A percentile compares a stretch with the other conserved stretches of the same genome.
phyloP scores from a whole-genome alignment of 169 alveolate species.

The Eimeria necatrix region DNA sequence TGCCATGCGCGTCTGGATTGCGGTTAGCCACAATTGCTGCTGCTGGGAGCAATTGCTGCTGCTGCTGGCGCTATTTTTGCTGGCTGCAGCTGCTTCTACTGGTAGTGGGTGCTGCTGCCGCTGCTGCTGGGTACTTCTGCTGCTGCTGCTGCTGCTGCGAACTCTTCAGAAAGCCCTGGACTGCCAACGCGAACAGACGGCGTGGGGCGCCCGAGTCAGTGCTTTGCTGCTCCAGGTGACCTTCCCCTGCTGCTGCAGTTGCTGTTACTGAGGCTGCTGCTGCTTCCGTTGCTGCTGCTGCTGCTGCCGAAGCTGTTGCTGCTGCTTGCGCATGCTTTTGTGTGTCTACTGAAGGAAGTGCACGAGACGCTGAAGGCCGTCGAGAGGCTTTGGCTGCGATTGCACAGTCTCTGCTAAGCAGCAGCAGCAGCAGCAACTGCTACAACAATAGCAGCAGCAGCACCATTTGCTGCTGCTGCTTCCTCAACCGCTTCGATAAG shows the following conservation, averaged over 20 bases:
- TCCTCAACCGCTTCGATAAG: too few relatives aligned
- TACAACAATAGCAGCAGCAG: neutral
- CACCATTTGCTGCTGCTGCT: neutral
- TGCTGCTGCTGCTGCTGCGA: neutral
- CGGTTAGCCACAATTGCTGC: neutral
- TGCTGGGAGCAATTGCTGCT: neutral
- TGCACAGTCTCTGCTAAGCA: neutral
- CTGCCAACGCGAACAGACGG: conserved; percentile 45
- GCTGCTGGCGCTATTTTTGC: neutral
- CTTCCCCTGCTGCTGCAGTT: neutral
- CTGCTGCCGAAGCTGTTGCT: neutral
- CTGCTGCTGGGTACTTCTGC: conserved; percentile 11
- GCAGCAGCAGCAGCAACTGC: conserved; percentile 36
- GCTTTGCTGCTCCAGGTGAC: conserved; percentile 45
- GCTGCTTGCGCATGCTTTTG: neutral
- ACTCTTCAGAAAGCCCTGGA: neutral
- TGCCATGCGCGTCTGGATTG: neutral
- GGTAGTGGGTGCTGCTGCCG: neutral
- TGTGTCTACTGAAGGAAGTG: neutral
- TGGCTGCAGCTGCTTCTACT: neutral
- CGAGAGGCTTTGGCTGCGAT: conserved; percentile 32
- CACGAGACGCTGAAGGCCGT: conserved; percentile 53
- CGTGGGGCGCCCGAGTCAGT: conserved; percentile 32
- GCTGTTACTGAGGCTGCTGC: conserved; percentile 21
- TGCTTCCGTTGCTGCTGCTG: neutral